Evolutionary conservation across 2,329 filamentous ascomycete species (phyloP).

Genomic region (Fusarium hainanense): DNA sequence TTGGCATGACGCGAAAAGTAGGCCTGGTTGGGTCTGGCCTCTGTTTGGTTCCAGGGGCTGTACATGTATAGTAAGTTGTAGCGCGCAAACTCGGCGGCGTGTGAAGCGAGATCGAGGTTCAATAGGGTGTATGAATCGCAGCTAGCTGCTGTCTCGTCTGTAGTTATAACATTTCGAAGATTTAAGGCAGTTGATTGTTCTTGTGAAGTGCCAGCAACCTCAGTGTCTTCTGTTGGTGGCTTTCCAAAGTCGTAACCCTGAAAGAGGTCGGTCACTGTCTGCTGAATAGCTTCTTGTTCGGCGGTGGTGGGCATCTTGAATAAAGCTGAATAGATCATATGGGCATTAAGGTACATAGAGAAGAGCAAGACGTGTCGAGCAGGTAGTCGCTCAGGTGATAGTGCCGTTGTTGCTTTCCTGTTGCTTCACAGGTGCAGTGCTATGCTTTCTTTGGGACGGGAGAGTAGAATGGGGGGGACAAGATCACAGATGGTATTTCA

Average conservation of each 20-base stretch:
- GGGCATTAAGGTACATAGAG: too few relatives aligned
- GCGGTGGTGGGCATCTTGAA: not conserved
- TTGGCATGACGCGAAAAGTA: not conserved
- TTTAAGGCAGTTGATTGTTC: not conserved
- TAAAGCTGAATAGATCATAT: too few relatives aligned
- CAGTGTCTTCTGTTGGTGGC: not conserved
- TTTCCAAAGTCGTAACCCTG: not conserved
- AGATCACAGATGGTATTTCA: not conserved
- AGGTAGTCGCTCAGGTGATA: too few relatives aligned
- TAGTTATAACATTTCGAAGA: rapidly evolving
- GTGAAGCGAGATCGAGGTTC: not conserved
- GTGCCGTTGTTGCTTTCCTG: not conserved
- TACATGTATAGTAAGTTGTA: not conserved
- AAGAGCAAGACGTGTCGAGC: too few relatives aligned
- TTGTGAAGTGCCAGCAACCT: not conserved
- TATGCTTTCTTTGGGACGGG: not conserved
- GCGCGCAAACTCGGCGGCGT: not conserved
- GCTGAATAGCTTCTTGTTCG: not conserved
- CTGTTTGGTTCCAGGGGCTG: not conserved
- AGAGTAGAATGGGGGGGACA: not conserved
- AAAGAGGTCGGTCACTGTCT: not conserved
- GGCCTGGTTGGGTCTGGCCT: not conserved
- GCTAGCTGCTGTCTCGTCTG: too few relatives aligned
- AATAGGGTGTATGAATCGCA: not conserved
- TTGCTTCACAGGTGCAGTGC: not conserved